These are phyloP conservation scores for Sclerotinia trifoliorum DNA, from an alignment of 2,329 filamentous ascomycete species.

Conservation along the genomic window DNA sequence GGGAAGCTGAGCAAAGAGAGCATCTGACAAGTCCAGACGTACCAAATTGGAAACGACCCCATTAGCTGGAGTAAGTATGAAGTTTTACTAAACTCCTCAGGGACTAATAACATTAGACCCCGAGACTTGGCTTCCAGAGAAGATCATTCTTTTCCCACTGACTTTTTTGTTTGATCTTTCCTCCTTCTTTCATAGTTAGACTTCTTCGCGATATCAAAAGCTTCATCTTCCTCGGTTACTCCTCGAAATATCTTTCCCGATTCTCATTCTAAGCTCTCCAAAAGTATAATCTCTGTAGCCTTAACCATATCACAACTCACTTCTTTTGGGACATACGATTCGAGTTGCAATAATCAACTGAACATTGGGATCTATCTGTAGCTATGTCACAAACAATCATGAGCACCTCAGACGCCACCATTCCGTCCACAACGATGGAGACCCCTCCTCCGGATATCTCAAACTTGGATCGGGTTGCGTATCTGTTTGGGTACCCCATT, in stretches of 20 bases:
- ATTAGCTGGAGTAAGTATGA: neutral
- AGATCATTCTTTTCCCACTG: neutral
- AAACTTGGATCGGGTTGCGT: constrained; percentile 39
- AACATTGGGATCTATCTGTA: neutral
- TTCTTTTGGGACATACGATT: constrained; percentile 4
- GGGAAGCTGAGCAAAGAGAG: neutral
- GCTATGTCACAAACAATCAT: constrained; percentile 24
- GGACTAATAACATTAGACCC: constrained; percentile 1
- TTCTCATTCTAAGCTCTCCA: neutral
- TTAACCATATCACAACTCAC: neutral
- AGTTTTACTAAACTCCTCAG: neutral
- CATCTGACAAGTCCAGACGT: neutral
- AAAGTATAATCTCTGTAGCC: neutral
- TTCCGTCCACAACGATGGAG: constrained; percentile 23
- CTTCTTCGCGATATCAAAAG: neutral
- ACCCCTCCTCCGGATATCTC: constrained; percentile 27
- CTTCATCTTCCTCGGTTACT: neutral
- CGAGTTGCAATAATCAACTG: neutral
- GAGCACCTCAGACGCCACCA: constrained; percentile 7
- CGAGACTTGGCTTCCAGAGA: neutral
- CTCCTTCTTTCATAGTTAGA: neutral
- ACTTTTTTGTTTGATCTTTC: neutral
- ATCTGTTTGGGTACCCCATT: constrained; percentile 58
- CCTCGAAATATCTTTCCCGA: neutral
- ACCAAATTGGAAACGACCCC: neutral